phyloP scores from a whole-genome alignment of 2,329 filamentous ascomycete species.

The Phoma herbarum region DNA sequence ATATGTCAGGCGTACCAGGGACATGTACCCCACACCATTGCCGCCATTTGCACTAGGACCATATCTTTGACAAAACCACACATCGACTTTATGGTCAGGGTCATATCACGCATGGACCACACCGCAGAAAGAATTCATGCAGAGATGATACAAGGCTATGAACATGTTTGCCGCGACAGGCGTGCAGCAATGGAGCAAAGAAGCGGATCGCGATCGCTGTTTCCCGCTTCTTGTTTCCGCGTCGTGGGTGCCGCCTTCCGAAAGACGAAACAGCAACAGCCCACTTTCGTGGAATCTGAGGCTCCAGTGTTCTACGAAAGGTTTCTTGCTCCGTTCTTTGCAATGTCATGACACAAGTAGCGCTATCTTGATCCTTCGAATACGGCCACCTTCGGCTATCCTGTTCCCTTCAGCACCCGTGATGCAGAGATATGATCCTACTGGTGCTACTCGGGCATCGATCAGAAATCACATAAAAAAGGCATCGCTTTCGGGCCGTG shows the following conservation, averaged over 20 bases:
- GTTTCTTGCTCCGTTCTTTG: not conserved
- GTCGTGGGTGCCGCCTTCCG: not conserved
- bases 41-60: not conserved
- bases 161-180: not conserved
- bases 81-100: not conserved
- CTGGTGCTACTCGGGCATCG: not conserved
- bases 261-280: not conserved
- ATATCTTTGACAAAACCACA: not conserved
- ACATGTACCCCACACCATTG: not conserved
- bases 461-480: not conserved
- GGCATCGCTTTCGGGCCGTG: not conserved
- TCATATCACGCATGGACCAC: not conserved
- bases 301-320: not conserved
- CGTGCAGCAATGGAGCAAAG: not conserved
- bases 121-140: not conserved
- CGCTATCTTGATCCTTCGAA: not conserved
- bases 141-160: not conserved
- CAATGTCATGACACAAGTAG: not conserved
- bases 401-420: not conserved
- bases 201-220: not conserved
- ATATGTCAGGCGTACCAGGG: not conserved
- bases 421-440: not conserved
- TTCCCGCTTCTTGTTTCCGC: not conserved
- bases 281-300: not conserved
- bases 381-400: not conserved